Evolutionary conservation across 2,329 filamentous ascomycete species (phyloP), one percentile per base, ranked within the genome.

Genomic region (Fusarium sp.): DNA sequence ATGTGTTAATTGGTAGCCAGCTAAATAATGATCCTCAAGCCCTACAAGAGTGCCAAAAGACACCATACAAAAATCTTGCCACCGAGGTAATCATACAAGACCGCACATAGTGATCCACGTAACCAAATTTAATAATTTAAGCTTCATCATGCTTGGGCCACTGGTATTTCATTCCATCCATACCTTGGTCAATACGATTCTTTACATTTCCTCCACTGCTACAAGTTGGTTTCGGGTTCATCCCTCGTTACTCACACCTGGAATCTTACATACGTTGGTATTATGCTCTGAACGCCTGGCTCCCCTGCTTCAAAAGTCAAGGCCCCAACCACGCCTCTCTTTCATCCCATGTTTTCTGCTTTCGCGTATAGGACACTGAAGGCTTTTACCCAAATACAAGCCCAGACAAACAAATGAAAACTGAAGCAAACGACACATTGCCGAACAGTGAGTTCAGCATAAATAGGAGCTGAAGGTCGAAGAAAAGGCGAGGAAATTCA

Each of bases 201-300:
- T 42, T 67, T 55, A 46, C 35, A 55, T 31, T 59, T 45, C 56
- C 39, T 49, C 49, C 42, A 49, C 65, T 74, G 61, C 61, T 56
- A 68, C 65, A 63, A 39, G 35, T 39, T 41, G 35, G 44, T 57
- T 62, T 64, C 52, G 55, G 58, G 33, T 61, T 59, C 41, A 45
- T 57, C 63, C 56, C 60, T 56, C 58, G 59, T 38, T 62, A 41
- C 41, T 61, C 73, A 68, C 66, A 71, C 68, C 69, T 60, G 62
- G 74, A 76, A 78, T 78, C 74, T 77, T 78, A 78, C 76, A 78
- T 72, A 69, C 66, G 64, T 61, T 77, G 73, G 68, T 78, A 76
- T 77, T 77, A 76, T 78, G 62, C 70, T 76, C 72, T 77, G 61
- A 78, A 78, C 76, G 75, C 76, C 76, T 57, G 58, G 74, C 74